Evolutionary conservation across 441 rosid species (phyloP), one percentile per base, ranked within the genome.

Genomic region (Macaranga tanarius): DNA sequence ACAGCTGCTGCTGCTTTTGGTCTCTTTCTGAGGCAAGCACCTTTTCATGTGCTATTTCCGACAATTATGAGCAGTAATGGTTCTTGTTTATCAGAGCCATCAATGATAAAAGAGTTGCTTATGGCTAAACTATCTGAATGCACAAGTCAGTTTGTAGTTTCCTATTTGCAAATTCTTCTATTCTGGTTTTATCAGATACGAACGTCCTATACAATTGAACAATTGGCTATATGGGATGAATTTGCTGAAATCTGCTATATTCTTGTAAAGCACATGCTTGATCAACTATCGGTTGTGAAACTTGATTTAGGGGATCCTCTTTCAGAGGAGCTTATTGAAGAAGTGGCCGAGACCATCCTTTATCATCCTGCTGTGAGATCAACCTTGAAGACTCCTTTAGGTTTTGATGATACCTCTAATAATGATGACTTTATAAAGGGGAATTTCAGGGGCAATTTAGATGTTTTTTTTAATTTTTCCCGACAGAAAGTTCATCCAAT

Each of bases 31-130:
- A 85, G 87, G 85, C 86, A 86, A 82, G 78, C 83, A 65, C 89
- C 97, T 78, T 96, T 96, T 76, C 90, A 89, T 73, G 86, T 87
- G 64, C 79, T 93, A 75, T 86, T 96, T 80, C 84, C 89, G 74
- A 86, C 86, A 73, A 69, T 84, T 60, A 76, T 89, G 73, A 75
- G 79, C 73, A 70, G 77, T 52, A 75, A 76, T 73, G 57, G 73
- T 70, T 78, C 75, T 67, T 55, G 66, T 79, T 61, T 83, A 70
- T 73, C 67, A 10, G 87, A 85, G 61, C 62, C 73, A 69, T 84
- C 82, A 26, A 84, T 82, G 75, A 66, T 90, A 65, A 69, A 81
- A 68, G 84, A 81, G 66, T 76, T 92, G 80, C 94, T 96, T 71
- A 74, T 85, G 83, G 82, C 78, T 62, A 95, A 89, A 80, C 73